Conservation (phyloP, 2,329 filamentous ascomycete genomes). For the Arthrobotrys entomopaga region DNA sequence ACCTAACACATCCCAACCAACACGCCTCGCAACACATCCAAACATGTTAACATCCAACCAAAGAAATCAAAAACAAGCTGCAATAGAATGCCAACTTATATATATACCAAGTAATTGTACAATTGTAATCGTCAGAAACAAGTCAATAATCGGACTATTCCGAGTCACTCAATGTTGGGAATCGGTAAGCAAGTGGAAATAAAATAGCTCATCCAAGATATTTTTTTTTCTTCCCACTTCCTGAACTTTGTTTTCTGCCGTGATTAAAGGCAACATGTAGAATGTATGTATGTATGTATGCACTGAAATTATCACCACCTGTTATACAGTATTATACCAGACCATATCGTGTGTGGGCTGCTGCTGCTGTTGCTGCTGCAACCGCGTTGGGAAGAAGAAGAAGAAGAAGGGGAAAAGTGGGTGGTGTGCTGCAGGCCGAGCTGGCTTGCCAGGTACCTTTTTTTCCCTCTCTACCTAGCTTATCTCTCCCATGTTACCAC, state of each 20-base stretch:
- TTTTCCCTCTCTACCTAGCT: neutral
- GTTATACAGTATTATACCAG: conserved; percentile 11
- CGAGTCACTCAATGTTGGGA: neutral
- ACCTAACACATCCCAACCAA: neutral
- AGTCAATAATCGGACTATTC: neutral
- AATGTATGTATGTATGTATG: neutral
- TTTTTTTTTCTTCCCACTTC: neutral
- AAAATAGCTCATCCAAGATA: conserved; percentile 14
- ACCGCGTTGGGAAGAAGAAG: conserved; percentile 4
- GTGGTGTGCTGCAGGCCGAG: neutral
- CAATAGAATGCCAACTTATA: no score
- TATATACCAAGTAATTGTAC: no score
- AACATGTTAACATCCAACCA: neutral
- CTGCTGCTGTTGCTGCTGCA: no score
- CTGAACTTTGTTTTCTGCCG: neutral
- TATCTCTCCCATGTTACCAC: conserved; percentile 18
- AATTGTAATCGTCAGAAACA: neutral
- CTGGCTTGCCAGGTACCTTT: conserved; percentile 9
- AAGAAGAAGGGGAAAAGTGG: no score
- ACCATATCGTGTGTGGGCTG: no score
- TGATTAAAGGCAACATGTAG: neutral
- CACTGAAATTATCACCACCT: neutral
- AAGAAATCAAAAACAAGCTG: no score
- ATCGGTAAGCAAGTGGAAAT: neutral
- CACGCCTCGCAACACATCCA: conserved; percentile 4